Base-by-base conservation (phyloP, 1,284 basidiomycete species). In the Cystobasidium sp. region DNA sequence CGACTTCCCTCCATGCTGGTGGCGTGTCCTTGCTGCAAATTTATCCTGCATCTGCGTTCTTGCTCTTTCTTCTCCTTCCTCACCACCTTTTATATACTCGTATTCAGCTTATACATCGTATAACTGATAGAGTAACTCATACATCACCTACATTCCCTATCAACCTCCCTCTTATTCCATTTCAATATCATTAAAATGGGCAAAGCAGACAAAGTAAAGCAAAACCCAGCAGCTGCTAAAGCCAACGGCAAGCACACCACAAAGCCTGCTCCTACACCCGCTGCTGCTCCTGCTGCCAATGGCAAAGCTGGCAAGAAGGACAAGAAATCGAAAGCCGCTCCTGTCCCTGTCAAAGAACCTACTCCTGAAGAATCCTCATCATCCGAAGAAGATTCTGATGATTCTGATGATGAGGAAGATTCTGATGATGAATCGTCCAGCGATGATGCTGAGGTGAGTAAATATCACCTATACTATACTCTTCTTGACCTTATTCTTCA, bases 191-290 rank as follows among this genome's bases (percentile, higher is more conserved):
- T 66, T 52, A 73, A 39, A 18, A 73, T 73, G 70, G 70, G 49
- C 61, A 73, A 73, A 73, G 70, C 70, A 58, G 41, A 62, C 44
- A 73, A 73, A 61, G 55, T 52, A 10, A 77, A 74, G 76, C 74
- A 73, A 31, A 73, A 73, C 44, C 24, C 76, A 31, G 73, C 77
- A 8, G 74, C 77, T 16, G 51, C 76, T 41, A 67, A 69, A 22
- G 72, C 76, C 41, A 77, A 76, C 49, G 75, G 67, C 14, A 56
- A 75, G 77, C 80, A 79, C 76, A 75, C 77, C 10, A 74, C 80
- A 52, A 84, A 83, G 81, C 63, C 77, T 79, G 74, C 77, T 76
- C 76, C 61, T 74, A 41, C 10, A 73, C 64, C 62, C 47, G 74
- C 63, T 63, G 56, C 53, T 51, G 66, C 69, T 41, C 68, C 72